A percentile compares a stretch with the other conserved stretches of the same genome.
These are phyloP conservation scores for Phaffia rhodozyma DNA, from an alignment of 1,284 basidiomycete genomes.

Conservation along the genomic window DNA sequence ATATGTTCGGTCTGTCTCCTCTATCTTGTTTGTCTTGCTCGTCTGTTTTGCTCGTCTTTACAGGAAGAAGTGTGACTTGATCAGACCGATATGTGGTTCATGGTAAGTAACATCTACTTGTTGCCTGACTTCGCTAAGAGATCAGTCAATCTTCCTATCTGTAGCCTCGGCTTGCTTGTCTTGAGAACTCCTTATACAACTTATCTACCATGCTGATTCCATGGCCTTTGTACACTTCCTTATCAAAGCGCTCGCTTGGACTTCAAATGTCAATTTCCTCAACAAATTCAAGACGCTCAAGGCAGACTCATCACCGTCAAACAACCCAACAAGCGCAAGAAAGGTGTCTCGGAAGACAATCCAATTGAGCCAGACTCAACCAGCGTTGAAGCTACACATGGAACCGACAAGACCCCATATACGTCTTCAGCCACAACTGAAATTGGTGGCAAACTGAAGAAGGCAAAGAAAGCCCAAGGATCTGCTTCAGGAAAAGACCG, in stretches of 20 bases:
- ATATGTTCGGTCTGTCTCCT: background rate
- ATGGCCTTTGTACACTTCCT: background rate
- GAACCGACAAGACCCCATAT: too few relatives aligned
- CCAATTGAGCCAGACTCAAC: too few relatives aligned
- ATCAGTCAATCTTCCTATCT: background rate
- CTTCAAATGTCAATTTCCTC: conserved; percentile 12
- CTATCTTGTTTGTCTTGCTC: background rate
- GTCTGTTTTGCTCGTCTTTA: background rate
- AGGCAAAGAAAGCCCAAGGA: too few relatives aligned
- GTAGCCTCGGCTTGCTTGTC: too few relatives aligned
- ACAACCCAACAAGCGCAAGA: conserved; percentile 17
- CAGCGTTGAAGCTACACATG: too few relatives aligned
- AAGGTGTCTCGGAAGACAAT: background rate
- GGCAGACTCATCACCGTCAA: conserved; percentile 15
- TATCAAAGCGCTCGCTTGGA: background rate
- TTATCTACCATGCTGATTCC: background rate
- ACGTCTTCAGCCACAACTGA: too few relatives aligned
- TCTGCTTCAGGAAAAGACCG: too few relatives aligned
- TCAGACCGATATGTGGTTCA: conserved; percentile 1
- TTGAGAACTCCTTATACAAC: too few relatives aligned
- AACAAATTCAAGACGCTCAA: background rate
- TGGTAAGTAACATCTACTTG: background rate
- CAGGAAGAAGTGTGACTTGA: background rate
- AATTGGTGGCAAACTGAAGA: too few relatives aligned
- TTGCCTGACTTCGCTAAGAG: background rate